Conservation (phyloP, 331 rosid genomes). For the Quercus tomentella region DNA sequence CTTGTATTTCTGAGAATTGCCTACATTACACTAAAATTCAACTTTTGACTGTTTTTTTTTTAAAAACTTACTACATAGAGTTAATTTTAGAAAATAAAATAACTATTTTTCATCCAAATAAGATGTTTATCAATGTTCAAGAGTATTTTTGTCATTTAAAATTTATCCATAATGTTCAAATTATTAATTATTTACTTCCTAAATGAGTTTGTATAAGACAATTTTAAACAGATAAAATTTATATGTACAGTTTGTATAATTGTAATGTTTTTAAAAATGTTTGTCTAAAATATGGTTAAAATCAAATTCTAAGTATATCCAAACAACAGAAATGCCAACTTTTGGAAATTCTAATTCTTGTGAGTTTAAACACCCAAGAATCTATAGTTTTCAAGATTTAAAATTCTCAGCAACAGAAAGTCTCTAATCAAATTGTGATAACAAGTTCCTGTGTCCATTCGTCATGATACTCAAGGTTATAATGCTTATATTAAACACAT, state of each 20-base stretch:
- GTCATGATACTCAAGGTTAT: neutral
- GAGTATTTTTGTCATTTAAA: neutral
- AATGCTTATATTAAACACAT: neutral
- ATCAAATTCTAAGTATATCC: neutral
- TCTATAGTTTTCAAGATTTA: neutral
- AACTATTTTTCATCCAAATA: neutral
- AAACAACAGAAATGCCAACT: neutral
- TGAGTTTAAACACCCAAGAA: neutral
- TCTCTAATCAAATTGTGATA: neutral
- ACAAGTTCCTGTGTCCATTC: neutral
- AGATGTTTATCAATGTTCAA: neutral
- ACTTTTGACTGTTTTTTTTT: neutral
- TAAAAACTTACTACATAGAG: no score
- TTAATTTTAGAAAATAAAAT: neutral
- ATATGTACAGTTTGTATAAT: no score
- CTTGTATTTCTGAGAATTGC: neutral
- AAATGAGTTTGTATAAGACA: neutral
- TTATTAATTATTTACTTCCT: neutral
- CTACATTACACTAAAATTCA: neutral
- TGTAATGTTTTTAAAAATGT: neutral
- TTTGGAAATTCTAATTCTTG: neutral
- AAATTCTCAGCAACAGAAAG: no score
- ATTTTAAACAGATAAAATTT: neutral
- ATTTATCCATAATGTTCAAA: neutral
- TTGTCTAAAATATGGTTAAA: neutral